Evolutionary conservation across 1,284 basidiomycete genomes (phyloP).

Genomic region (Mycosarcoma mackinlayi): DNA sequence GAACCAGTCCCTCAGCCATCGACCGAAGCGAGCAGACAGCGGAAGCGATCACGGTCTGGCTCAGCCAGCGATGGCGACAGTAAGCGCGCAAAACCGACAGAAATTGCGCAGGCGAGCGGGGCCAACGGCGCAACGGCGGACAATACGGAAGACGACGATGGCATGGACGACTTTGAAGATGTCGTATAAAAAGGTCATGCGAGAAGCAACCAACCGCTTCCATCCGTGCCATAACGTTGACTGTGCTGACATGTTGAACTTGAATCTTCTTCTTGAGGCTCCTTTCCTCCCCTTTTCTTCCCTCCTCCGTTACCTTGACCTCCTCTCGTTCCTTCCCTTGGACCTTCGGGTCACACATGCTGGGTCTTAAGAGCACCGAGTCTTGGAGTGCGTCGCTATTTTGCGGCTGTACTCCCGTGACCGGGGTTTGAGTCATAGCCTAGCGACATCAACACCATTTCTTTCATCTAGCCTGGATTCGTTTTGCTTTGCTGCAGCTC

Average conservation of each 20-base stretch:
- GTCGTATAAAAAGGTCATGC: slow-evolving; percentile 48
- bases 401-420: slow-evolving; percentile 32
- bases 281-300: not conserved
- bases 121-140: not conserved
- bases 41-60: slow-evolving; percentile 37
- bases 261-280: not conserved
- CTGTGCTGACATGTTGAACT: slow-evolving; percentile 18
- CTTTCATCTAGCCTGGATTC: slow-evolving; percentile 44
- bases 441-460: slow-evolving; percentile 49
- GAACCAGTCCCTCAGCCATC: slow-evolving; percentile 23
- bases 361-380: slow-evolving; percentile 59
- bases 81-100: slow-evolving; percentile 31
- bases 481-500: slow-evolving; percentile 8
- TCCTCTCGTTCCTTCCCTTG: not conserved
- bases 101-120: not conserved
- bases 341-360: slow-evolving; percentile 17
- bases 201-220: slow-evolving; percentile 9
- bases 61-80: slow-evolving; percentile 21
- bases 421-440: slow-evolving; percentile 60
- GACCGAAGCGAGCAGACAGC: slow-evolving; percentile 7
- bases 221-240: not conserved
- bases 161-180: slow-evolving; percentile 62
- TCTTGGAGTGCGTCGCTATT: slow-evolving; percentile 33
- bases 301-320: not conserved
- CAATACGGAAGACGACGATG: slow-evolving; percentile 48